Conservation (phyloP, 495 filamentous ascomycete genomes). For the Neurospora sp. region DNA sequence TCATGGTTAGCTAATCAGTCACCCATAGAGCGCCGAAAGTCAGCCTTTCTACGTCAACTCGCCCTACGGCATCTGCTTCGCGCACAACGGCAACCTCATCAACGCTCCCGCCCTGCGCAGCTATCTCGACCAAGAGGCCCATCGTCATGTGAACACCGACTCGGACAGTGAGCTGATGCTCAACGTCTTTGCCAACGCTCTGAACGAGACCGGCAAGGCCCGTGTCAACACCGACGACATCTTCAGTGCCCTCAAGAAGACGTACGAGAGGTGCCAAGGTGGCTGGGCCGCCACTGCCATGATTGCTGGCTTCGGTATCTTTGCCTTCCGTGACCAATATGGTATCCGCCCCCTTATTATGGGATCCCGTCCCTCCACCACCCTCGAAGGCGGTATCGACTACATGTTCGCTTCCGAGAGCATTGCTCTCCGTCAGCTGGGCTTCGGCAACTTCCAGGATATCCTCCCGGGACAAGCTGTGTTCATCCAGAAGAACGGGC, state of each 20-base stretch:
- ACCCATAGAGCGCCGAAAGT: constrained; percentile 50
- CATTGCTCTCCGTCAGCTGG: constrained; percentile 79
- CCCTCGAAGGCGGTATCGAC: constrained; percentile 58
- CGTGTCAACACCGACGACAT: constrained; percentile 88
- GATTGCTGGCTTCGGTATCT: constrained; percentile 86
- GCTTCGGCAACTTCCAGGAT: constrained; percentile 71
- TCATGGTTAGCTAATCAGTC: background rate
- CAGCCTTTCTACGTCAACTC: constrained; percentile 93
- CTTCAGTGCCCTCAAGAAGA: constrained; percentile 63
- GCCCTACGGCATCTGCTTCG: constrained; percentile 63
- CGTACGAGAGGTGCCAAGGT: constrained; percentile 71
- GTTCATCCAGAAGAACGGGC: constrained; percentile 76
- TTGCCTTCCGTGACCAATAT: constrained; percentile 76
- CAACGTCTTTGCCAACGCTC: constrained; percentile 87
- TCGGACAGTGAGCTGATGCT: constrained; percentile 92
- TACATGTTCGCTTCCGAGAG: constrained; percentile 99
- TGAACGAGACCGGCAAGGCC: constrained; percentile 92
- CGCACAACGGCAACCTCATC: constrained; percentile 81
- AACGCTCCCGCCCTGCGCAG: constrained; percentile 72
- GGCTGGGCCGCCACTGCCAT: constrained; percentile 72
- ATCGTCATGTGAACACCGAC: constrained; percentile 94
- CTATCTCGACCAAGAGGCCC: constrained; percentile 79
- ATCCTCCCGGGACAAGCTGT: constrained; percentile 89
- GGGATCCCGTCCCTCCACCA: constrained; percentile 57
- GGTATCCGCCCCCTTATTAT: constrained; percentile 87